A percentile compares a stretch with the other conserved stretches of the same genome.
phyloP scores from a whole-genome alignment of 1,284 basidiomycete genomes.

The Boletus nobilissimus region DNA sequence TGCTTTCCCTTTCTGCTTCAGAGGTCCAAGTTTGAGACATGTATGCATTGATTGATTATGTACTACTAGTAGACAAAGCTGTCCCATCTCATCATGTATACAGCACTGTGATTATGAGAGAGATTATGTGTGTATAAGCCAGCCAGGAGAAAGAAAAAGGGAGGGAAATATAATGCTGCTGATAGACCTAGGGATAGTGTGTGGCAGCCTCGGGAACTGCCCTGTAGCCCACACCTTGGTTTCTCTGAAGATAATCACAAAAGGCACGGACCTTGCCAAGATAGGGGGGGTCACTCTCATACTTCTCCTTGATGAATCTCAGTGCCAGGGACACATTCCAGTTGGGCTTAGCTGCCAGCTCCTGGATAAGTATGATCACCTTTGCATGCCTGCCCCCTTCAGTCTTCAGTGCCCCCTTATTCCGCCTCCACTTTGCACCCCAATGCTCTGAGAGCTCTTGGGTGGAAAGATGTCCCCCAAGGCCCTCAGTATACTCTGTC shows the following conservation, averaged over 20 bases:
- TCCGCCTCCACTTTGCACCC: constrained; percentile 29
- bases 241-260: constrained; percentile 29
- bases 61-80: too few relatives aligned
- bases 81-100: too few relatives aligned
- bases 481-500: constrained; percentile 27
- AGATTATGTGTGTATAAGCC: too few relatives aligned
- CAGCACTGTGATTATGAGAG: too few relatives aligned
- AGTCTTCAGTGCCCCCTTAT: constrained; percentile 25
- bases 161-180: too few relatives aligned
- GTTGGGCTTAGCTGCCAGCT: constrained; percentile 24
- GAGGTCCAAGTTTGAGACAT: too few relatives aligned
- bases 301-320: constrained; percentile 31
- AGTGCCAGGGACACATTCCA: constrained; percentile 30
- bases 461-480: constrained; percentile 26
- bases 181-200: background rate
- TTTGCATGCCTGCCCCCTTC: constrained; percentile 21
- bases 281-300: constrained; percentile 20
- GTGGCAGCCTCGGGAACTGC: constrained; percentile 18
- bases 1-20: too few relatives aligned
- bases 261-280: constrained; percentile 24
- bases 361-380: constrained; percentile 24
- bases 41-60: too few relatives aligned
- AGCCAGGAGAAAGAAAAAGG: too few relatives aligned
- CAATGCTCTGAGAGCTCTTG: constrained; percentile 29
- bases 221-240: constrained; percentile 8